phyloP scores from a whole-genome alignment of 345 rosid genomes.

The Dovyalis caffra region DNA sequence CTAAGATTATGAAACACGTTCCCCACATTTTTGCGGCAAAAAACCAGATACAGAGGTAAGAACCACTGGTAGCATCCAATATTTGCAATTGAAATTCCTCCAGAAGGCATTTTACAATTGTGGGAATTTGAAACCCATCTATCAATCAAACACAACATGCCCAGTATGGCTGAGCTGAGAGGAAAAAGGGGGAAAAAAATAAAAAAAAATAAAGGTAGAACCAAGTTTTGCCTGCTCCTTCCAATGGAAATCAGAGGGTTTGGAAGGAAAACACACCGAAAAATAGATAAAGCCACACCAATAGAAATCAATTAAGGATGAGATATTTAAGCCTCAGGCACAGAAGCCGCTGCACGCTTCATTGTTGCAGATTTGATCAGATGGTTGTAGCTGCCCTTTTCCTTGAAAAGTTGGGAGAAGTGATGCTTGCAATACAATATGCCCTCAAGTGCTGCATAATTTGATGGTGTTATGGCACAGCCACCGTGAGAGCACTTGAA shows the following conservation, averaged over 20 bases:
- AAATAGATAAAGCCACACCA: constrained; percentile 18
- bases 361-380: constrained; percentile 78
- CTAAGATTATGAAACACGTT: no score
- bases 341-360: constrained; percentile 64
- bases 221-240: constrained; percentile 2
- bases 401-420: constrained; percentile 95
- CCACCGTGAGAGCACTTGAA: constrained; percentile 97
- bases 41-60: not conserved
- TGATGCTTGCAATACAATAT: constrained; percentile 93
- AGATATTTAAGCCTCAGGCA: constrained; percentile 56
- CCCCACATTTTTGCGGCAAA: not conserved
- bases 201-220: not conserved
- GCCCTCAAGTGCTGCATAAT: constrained; percentile 97
- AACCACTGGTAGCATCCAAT: constrained; percentile 3
- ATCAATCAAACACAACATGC: constrained; percentile 22
- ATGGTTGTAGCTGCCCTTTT: constrained; percentile 97
- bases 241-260: constrained; percentile 1
- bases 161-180: not conserved
- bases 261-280: constrained; percentile 16
- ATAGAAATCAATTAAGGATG: constrained; percentile 4
- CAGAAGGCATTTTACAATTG: constrained; percentile 15
- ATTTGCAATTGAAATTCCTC: constrained; percentile 10
- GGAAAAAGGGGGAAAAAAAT: not conserved
- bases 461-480: constrained; percentile 88
- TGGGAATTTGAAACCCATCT: not conserved